Conservation (phyloP, 2,329 filamentous ascomycete species). For the Microthyrium microscopicum region DNA sequence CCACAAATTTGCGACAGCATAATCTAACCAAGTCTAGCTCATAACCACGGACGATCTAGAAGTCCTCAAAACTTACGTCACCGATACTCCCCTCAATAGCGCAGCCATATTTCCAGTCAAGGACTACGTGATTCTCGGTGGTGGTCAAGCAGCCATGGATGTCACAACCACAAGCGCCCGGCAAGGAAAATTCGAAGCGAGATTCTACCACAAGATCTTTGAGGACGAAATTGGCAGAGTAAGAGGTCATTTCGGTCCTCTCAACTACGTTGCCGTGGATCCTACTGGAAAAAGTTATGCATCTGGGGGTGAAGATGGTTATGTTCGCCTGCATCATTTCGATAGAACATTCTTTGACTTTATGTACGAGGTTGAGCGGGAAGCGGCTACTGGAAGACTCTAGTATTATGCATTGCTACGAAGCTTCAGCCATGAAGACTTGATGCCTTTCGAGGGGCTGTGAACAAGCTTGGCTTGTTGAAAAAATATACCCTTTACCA, state of each 20-base stretch:
- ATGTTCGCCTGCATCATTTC: conserved; percentile 96
- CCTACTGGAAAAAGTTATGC: conserved; percentile 86
- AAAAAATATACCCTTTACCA: too few relatives aligned
- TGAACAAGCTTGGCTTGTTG: too few relatives aligned
- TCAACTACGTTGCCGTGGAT: conserved; percentile 91
- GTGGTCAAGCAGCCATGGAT: conserved; percentile 97
- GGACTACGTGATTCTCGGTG: conserved; percentile 93
- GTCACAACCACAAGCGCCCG: conserved; percentile 86
- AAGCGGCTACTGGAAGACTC: too few relatives aligned
- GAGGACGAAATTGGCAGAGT: conserved; percentile 97
- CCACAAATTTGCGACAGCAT: conserved; percentile 7
- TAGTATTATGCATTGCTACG: too few relatives aligned
- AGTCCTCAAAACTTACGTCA: conserved; percentile 78
- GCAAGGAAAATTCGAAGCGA: conserved; percentile 97
- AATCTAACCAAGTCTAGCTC: conserved; percentile 43
- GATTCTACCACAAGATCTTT: conserved; percentile 99
- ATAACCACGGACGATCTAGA: conserved; percentile 73
- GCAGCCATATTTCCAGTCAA: conserved; percentile 89
- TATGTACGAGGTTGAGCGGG: conserved; percentile 94
- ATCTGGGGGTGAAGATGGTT: conserved; percentile 92
- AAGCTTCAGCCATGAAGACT: too few relatives aligned
- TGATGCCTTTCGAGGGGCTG: too few relatives aligned
- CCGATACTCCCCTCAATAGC: conserved; percentile 93
- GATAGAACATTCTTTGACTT: conserved; percentile 99
- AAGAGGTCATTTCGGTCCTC: conserved; percentile 86